Conservation (phyloP, 2,329 filamentous ascomycete genomes). For the Calycina marina region DNA sequence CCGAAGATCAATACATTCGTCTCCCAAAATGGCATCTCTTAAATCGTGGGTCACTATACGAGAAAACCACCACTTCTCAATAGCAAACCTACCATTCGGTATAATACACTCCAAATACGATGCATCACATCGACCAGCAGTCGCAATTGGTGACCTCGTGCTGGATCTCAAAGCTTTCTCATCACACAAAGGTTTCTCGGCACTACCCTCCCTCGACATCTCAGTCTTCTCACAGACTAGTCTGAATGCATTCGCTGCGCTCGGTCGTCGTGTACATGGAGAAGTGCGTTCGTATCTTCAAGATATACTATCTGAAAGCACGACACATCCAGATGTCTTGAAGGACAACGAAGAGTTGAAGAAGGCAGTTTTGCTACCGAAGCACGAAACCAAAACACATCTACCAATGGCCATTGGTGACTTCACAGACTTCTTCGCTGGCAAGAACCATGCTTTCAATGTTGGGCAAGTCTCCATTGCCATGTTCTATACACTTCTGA, state of each 20-base stretch:
- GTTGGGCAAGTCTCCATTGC: constrained; percentile 13
- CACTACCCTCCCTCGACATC: constrained; percentile 33
- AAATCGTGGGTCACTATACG: constrained; percentile 22
- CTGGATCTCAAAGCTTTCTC: constrained; percentile 52
- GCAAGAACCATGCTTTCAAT: constrained; percentile 63
- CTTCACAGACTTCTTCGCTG: constrained; percentile 78
- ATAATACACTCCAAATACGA: constrained; percentile 42
- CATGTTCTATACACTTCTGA: constrained; percentile 1
- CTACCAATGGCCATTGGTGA: constrained; percentile 67
- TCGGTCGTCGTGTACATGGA: constrained; percentile 53
- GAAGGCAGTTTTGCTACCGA: constrained; percentile 41
- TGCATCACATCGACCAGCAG: constrained; percentile 38
- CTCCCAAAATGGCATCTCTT: constrained; percentile 17
- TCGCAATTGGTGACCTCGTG: constrained; percentile 54
- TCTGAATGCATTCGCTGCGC: constrained; percentile 58
- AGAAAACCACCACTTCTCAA: constrained; percentile 38
- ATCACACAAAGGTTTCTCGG: constrained; percentile 41
- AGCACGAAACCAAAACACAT: constrained; percentile 46
- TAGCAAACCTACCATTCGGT: constrained; percentile 64
- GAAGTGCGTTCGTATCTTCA: constrained; percentile 58
- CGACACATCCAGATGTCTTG: constrained; percentile 43
- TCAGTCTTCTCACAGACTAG: constrained; percentile 49
- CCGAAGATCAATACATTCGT: no score
- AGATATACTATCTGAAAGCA: constrained; percentile 45
- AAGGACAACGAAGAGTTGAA: constrained; percentile 45